Conservation (phyloP, 1,139 yeast species). For the Hyphopichia fennica region DNA sequence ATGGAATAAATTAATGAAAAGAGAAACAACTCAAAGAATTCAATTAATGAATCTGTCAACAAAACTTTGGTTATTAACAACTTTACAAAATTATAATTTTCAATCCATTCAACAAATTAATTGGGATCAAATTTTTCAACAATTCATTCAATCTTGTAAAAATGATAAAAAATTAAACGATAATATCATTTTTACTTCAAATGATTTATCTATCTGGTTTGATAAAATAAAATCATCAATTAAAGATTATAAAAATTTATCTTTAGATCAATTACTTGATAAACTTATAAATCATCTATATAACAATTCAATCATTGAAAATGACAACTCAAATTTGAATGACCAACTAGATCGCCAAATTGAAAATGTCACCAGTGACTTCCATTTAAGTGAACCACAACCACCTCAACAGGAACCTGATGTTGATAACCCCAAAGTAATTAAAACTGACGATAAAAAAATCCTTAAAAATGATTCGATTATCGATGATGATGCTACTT, state of each 20-base stretch:
- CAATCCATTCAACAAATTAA: slow-evolving; percentile 53
- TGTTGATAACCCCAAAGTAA: not conserved
- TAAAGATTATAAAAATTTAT: slow-evolving; percentile 27
- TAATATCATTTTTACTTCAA: slow-evolving; percentile 9
- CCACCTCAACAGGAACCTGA: not conserved
- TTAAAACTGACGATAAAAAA: slow-evolving; percentile 1
- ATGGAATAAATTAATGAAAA: slow-evolving; percentile 78
- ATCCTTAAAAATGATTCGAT: not conserved
- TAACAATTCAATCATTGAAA: slow-evolving; percentile 2
- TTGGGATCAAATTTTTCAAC: slow-evolving; percentile 38
- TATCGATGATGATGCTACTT: slow-evolving; percentile 23
- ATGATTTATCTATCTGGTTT: slow-evolving; percentile 37
- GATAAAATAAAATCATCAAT: slow-evolving; percentile 33
- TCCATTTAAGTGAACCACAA: not conserved
- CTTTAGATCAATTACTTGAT: slow-evolving; percentile 23
- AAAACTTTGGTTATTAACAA: slow-evolving; percentile 56
- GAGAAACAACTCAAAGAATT: slow-evolving; percentile 54
- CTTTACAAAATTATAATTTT: slow-evolving; percentile 49
- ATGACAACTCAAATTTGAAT: not conserved
- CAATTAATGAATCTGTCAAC: slow-evolving; percentile 51
- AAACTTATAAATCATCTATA: slow-evolving; percentile 22
- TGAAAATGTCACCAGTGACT: not conserved
- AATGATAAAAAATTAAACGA: slow-evolving; percentile 1
- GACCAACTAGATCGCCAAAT: not conserved
- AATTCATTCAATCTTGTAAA: not conserved